Evolutionary conservation across 192 early-diverging fungal species (phyloP).

Genomic region (Linnemannia exigua): DNA sequence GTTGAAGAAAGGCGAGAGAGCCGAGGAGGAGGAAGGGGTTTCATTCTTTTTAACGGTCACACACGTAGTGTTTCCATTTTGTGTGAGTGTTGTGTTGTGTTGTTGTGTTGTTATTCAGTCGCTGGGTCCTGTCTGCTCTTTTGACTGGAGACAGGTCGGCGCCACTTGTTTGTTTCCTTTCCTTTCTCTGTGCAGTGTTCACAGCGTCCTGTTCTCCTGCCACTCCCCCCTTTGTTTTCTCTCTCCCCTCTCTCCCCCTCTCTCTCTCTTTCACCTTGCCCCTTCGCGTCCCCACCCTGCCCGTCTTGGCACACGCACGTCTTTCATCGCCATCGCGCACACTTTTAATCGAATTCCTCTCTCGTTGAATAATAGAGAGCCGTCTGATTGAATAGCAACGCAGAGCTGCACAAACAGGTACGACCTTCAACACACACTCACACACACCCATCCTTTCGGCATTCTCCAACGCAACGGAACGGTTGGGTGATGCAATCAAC

Average conservation of each 20-base stretch:
- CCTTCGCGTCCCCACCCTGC: too few species aligned
- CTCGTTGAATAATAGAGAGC: neutral
- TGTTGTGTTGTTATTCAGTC: constrained; percentile 18
- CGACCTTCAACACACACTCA: too few species aligned
- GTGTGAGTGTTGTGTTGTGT: too few species aligned
- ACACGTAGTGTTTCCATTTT: neutral
- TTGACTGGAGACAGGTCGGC: neutral
- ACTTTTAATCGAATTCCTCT: neutral
- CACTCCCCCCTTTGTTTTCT: neutral
- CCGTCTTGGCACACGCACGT: neutral
- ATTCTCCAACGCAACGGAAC: too few species aligned
- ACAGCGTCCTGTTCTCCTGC: neutral
- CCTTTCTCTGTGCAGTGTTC: neutral
- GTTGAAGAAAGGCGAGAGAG: neutral
- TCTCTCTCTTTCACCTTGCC: neutral
- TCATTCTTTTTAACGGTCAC: constrained; percentile 33
- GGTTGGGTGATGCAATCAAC: too few species aligned
- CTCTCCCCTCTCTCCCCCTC: neutral
- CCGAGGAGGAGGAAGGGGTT: neutral
- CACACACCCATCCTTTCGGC: too few species aligned
- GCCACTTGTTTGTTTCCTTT: neutral
- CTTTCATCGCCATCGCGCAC: neutral
- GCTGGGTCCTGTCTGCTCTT: neutral
- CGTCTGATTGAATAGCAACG: neutral
- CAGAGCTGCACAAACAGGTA: neutral